phyloP scores from a whole-genome alignment of 495 filamentous ascomycete genomes.

The Penicillium herquei region DNA sequence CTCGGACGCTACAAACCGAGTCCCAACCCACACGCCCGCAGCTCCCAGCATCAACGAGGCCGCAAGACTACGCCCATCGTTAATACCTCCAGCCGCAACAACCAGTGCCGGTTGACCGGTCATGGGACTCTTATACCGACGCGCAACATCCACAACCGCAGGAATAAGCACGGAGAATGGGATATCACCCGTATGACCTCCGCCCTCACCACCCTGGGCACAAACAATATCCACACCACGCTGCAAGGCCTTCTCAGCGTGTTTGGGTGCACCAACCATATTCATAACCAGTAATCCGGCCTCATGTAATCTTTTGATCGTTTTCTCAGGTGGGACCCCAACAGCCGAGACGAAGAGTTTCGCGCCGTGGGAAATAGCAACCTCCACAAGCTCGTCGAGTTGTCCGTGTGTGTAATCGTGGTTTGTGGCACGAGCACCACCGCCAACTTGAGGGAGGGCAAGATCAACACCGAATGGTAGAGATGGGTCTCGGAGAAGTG shows the following conservation, averaged over 20 bases:
- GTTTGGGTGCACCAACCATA: conserved; percentile 91
- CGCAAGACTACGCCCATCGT: conserved; percentile 69
- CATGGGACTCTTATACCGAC: conserved; percentile 54
- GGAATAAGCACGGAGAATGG: conserved; percentile 71
- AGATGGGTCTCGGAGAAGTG: conserved; percentile 55
- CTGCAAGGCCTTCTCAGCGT: conserved; percentile 79
- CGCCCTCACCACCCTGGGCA: conserved; percentile 77
- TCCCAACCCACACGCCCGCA: conserved; percentile 78
- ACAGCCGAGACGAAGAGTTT: conserved; percentile 80
- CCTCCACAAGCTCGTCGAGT: conserved; percentile 77
- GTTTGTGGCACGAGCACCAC: conserved; percentile 77
- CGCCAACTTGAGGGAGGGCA: conserved; percentile 80
- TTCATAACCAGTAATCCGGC: conserved; percentile 85
- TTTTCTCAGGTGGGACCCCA: conserved; percentile 68
- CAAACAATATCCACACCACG: conserved; percentile 83
- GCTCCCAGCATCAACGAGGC: conserved; percentile 72
- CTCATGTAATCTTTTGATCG: conserved; percentile 69
- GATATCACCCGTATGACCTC: conserved; percentile 78
- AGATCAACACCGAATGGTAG: conserved; percentile 88
- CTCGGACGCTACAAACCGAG: conserved; percentile 73
- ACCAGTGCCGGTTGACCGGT: conserved; percentile 59
- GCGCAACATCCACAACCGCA: conserved; percentile 71
- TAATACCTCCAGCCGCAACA: conserved; percentile 74
- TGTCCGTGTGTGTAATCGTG: conserved; percentile 88
- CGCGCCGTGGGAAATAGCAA: conserved; percentile 74